These are phyloP conservation scores for Pseudopithomyces chartarum DNA, from an alignment of 2,329 filamentous ascomycete genomes.

Conservation along the genomic window DNA sequence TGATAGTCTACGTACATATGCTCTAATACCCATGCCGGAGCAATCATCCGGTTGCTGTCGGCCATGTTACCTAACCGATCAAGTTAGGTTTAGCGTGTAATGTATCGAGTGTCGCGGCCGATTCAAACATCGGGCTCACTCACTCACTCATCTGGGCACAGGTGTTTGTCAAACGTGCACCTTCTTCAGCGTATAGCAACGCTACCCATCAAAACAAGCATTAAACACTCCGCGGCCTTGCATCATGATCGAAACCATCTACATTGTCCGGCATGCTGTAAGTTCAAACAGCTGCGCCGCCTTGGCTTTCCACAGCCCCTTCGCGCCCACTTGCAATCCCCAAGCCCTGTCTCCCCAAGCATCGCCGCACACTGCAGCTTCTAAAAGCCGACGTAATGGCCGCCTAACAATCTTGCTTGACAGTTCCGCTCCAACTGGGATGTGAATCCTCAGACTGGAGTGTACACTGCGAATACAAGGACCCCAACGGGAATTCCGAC, in stretches of 20 bases:
- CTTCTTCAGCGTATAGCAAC: background rate
- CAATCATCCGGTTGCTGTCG: background rate
- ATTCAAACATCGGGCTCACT: background rate
- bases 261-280: conserved; percentile 57
- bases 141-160: too few species aligned
- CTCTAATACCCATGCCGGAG: too few species aligned
- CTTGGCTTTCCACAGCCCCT: conserved; percentile 8
- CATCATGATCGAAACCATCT: conserved; percentile 53
- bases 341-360: conserved; percentile 5
- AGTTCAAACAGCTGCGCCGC: conserved; percentile 35
- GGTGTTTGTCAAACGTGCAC: background rate
- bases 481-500: conserved; percentile 87
- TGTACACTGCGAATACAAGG: conserved; percentile 68
- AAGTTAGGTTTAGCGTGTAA: background rate
- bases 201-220: background rate
- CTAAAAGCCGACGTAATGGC: conserved; percentile 15
- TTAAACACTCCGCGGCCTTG: background rate
- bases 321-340: conserved; percentile 9
- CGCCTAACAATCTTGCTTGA: conserved; percentile 23
- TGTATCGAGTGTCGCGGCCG: background rate
- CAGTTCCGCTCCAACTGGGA: conserved; percentile 88
- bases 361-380: background rate
- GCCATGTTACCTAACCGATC: background rate
- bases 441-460: conserved; percentile 79
- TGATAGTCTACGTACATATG: too few species aligned